phyloP scores from a whole-genome alignment of 495 filamentous ascomycete genomes.

The Talaromyces adpressus region DNA sequence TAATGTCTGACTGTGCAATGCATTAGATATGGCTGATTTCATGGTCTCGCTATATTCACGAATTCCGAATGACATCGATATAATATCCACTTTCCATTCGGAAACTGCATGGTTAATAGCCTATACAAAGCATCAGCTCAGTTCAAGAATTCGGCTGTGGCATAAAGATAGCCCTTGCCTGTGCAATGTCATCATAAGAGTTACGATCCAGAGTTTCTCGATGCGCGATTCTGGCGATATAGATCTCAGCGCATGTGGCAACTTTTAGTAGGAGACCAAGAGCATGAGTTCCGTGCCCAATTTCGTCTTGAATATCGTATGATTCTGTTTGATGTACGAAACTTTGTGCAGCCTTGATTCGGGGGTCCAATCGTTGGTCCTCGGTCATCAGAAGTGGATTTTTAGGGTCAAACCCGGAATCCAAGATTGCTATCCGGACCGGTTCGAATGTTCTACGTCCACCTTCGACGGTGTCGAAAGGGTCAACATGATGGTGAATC shows the following conservation, averaged over 20 bases:
- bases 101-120: constrained; percentile 25
- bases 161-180: too few species aligned
- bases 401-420: constrained; percentile 22
- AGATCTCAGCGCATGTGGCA: constrained; percentile 26
- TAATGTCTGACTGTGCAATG: constrained; percentile 16
- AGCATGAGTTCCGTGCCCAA: constrained; percentile 27
- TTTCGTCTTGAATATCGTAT: constrained; percentile 21
- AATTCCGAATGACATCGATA: constrained; percentile 29
- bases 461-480: constrained; percentile 8
- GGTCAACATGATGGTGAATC: constrained; percentile 16
- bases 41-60: constrained; percentile 20
- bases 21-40: constrained; percentile 19
- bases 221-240: constrained; percentile 21
- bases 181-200: constrained; percentile 20
- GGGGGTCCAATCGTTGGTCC: constrained; percentile 12
- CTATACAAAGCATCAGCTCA: constrained; percentile 15
- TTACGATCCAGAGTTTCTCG: constrained; percentile 16
- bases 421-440: constrained; percentile 28
- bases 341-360: constrained; percentile 20
- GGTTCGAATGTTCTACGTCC: constrained; percentile 7
- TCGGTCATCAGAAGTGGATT: constrained; percentile 17
- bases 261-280: constrained; percentile 23
- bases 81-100: constrained; percentile 29
- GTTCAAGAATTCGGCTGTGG: too few species aligned
- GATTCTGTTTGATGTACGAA: constrained; percentile 17